A percentile compares a stretch with the other conserved stretches of the same genome.
phyloP scores from a whole-genome alignment of 2,329 filamentous ascomycete species.

The Elsinoe ampelina region DNA sequence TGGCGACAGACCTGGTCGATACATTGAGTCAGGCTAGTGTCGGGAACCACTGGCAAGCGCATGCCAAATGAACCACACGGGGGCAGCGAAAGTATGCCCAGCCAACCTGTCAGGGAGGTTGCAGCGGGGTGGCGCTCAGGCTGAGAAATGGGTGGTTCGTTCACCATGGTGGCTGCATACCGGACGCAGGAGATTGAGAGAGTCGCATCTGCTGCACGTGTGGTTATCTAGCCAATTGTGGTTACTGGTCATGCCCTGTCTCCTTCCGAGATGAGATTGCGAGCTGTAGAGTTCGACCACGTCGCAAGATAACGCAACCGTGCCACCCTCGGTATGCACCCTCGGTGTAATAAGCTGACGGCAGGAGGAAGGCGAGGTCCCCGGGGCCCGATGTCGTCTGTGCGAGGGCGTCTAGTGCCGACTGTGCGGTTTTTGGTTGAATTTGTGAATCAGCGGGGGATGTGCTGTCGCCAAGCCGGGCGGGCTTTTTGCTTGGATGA shows the following conservation, averaged over 20 bases:
- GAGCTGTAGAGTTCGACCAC: slow-evolving; percentile 2
- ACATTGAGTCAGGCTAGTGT: slow-evolving; percentile 7
- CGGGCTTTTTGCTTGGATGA: slow-evolving; percentile 4
- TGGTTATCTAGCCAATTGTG: background rate
- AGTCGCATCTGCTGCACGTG: background rate
- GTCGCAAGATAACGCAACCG: background rate
- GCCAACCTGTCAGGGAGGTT: slow-evolving; percentile 9
- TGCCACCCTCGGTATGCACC: background rate
- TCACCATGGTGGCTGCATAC: background rate
- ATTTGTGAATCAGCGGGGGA: slow-evolving; percentile 3
- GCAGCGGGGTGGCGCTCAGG: slow-evolving; percentile 7
- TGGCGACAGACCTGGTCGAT: background rate
- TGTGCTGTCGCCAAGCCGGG: slow-evolving; percentile 7
- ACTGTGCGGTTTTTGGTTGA: background rate
- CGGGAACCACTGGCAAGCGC: slow-evolving; percentile 5
- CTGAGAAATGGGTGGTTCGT: background rate
- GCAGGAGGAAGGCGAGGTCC: background rate
- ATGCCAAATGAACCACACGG: slow-evolving; percentile 2
- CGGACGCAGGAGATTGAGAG: slow-evolving; percentile 9
- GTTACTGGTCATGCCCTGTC: background rate
- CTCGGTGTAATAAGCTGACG: too few relatives aligned
- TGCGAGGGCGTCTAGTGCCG: background rate
- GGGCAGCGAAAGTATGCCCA: slow-evolving; percentile 3
- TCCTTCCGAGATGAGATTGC: slow-evolving; percentile 2
- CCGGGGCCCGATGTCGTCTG: background rate